These are phyloP conservation scores for Venturia oleaginea DNA, from an alignment of 2,329 filamentous ascomycete species.

Conservation along the genomic window DNA sequence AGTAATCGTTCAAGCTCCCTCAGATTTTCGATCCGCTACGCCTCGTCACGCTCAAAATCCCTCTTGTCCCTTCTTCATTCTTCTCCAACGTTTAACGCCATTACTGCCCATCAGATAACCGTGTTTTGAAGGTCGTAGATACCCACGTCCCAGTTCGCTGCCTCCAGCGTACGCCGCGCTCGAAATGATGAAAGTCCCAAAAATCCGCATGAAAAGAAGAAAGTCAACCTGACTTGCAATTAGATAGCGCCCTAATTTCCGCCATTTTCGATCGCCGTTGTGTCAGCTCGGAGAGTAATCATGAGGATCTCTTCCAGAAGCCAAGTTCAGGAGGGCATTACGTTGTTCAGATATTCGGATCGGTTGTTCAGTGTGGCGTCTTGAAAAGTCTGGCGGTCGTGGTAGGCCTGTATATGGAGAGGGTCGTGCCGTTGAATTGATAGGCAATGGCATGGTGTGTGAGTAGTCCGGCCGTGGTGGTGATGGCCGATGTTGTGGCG, in stretches of 20 bases:
- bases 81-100: neutral
- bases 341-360: slow-evolving; percentile 1
- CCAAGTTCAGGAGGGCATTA: neutral
- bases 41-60: neutral
- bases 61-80: neutral
- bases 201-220: neutral
- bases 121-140: neutral
- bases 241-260: neutral
- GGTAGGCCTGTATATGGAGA: neutral
- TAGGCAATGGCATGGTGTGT: neutral
- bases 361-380: neutral
- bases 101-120: neutral
- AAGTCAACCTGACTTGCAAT: neutral
- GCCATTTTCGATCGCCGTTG: neutral
- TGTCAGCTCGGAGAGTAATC: slow-evolving; percentile 3
- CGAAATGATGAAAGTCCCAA: neutral
- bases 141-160: neutral
- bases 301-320: neutral
- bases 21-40: neutral
- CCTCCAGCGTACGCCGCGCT: neutral
- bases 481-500: neutral
- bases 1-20: neutral
- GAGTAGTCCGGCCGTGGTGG: neutral
- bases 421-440: neutral
- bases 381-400: slow-evolving; percentile 2